Percentiles rank a stretch among this genome's conserved stretches.
Conservation (phyloP, 164 flowering plant genomes). For the Vitis vinifera region DNA sequence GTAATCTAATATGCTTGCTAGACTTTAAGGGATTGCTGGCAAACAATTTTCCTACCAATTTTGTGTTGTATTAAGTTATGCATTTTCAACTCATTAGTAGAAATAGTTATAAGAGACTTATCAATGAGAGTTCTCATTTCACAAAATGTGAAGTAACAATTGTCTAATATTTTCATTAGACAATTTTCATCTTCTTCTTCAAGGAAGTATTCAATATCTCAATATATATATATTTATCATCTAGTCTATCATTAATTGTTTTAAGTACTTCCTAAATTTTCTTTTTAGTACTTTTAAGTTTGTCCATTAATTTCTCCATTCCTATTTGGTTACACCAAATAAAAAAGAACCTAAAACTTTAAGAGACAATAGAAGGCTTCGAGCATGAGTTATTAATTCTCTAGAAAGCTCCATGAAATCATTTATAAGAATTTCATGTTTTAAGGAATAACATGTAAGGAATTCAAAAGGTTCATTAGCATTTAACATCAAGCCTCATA, state of each 20-base stretch:
- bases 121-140: constrained; percentile 3
- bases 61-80: constrained; percentile 12
- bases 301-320: background rate
- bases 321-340: too few species aligned
- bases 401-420: background rate
- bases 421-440: background rate
- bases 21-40: constrained; percentile 2
- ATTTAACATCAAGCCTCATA: background rate
- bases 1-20: constrained; percentile 5
- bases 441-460: background rate
- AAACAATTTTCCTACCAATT: constrained; percentile 16
- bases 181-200: background rate
- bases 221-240: background rate
- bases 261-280: background rate
- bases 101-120: constrained; percentile 3
- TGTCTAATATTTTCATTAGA: background rate
- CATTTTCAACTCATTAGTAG: background rate
- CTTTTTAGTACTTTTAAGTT: background rate
- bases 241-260: background rate
- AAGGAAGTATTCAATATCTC: constrained; percentile 4
- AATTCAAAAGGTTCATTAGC: background rate
- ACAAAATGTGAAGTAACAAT: background rate
- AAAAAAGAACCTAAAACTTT: background rate
- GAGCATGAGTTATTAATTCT: background rate
- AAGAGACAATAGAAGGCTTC: constrained; percentile 6